These are phyloP conservation scores for Ploettnerulaceae sp. DNA, from an alignment of 2,329 filamentous ascomycete species.

Conservation along the genomic window DNA sequence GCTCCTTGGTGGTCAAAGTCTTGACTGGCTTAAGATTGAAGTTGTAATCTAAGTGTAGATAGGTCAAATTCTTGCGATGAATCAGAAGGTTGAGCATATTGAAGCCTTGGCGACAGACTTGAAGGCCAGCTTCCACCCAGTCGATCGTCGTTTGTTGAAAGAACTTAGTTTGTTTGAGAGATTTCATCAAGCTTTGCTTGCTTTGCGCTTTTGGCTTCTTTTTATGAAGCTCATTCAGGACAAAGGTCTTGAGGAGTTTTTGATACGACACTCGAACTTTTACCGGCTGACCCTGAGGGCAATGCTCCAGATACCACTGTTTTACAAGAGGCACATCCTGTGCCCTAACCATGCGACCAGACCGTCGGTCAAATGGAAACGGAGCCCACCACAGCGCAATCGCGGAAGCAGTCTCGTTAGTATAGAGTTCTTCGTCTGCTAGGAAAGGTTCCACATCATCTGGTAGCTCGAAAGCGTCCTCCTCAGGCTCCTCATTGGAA, in stretches of 20 bases:
- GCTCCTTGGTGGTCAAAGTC: slow-evolving; percentile 95
- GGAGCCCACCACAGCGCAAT: slow-evolving; percentile 98
- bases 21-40: slow-evolving; percentile 99
- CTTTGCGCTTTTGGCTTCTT: slow-evolving; percentile 93
- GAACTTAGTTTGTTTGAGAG: slow-evolving; percentile 94
- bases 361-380: slow-evolving; percentile 89
- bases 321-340: slow-evolving; percentile 97
- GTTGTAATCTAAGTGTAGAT: slow-evolving; percentile 97
- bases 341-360: slow-evolving; percentile 91
- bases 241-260: slow-evolving; percentile 92
- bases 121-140: slow-evolving; percentile 97
- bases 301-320: slow-evolving; percentile 97
- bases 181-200: slow-evolving; percentile 85
- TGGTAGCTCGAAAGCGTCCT: slow-evolving; percentile 83
- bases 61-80: slow-evolving; percentile 96
- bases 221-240: slow-evolving; percentile 94
- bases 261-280: slow-evolving; percentile 98
- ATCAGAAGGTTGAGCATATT: slow-evolving; percentile 99
- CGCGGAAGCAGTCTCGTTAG: slow-evolving; percentile 80
- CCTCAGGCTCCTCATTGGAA: slow-evolving; percentile 62
- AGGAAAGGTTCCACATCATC: slow-evolving; percentile 81
- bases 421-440: slow-evolving; percentile 82
- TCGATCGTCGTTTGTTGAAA: slow-evolving; percentile 99
- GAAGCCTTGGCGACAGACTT: slow-evolving; percentile 96
- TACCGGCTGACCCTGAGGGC: slow-evolving; percentile 83